Evolutionary conservation across 2,329 filamentous ascomycete species (phyloP).

Genomic region (Mycosphaerella sp.): DNA sequence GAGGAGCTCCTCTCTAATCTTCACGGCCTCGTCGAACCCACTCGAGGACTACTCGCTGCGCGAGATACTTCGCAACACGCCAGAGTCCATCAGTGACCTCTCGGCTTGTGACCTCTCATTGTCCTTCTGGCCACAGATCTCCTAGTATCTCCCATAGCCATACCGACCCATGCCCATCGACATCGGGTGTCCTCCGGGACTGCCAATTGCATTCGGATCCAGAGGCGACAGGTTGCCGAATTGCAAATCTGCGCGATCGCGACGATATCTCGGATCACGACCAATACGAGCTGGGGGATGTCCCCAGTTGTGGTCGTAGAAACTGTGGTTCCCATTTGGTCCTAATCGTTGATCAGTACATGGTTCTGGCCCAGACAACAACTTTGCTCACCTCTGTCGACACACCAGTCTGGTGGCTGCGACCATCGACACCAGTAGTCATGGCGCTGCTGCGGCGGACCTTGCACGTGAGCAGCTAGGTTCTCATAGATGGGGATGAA

Average conservation of each 20-base stretch:
- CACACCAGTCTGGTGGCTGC: conserved; percentile 34
- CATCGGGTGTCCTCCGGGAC: conserved; percentile 3
- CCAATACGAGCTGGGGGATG: conserved; percentile 34
- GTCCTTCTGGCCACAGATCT: neutral
- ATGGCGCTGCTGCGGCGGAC: conserved; percentile 28
- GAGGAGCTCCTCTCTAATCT: no score
- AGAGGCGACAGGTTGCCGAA: conserved; percentile 18
- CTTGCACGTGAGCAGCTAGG: conserved; percentile 38
- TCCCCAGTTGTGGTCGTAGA: conserved; percentile 37
- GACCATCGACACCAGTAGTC: conserved; percentile 40
- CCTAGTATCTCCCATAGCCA: conserved; percentile 7
- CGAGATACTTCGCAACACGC: no score
- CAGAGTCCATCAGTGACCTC: neutral
- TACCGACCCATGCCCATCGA: conserved; percentile 4
- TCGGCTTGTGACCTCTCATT: neutral
- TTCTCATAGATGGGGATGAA: conserved; percentile 41
- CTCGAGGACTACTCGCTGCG: no score
- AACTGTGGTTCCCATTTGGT: conserved; percentile 36
- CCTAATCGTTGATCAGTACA: no score
- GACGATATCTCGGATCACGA: conserved; percentile 33
- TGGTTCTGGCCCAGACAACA: no score
- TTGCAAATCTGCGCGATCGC: conserved; percentile 19
- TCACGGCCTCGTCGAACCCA: no score
- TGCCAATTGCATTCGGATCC: conserved; percentile 5
- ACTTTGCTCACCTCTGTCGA: conserved; percentile 30